A percentile compares a stretch with the other conserved stretches of the same genome.
These are phyloP conservation scores for Talaromyces sp. DNA, from an alignment of 2,329 filamentous ascomycete genomes.

Conservation along the genomic window DNA sequence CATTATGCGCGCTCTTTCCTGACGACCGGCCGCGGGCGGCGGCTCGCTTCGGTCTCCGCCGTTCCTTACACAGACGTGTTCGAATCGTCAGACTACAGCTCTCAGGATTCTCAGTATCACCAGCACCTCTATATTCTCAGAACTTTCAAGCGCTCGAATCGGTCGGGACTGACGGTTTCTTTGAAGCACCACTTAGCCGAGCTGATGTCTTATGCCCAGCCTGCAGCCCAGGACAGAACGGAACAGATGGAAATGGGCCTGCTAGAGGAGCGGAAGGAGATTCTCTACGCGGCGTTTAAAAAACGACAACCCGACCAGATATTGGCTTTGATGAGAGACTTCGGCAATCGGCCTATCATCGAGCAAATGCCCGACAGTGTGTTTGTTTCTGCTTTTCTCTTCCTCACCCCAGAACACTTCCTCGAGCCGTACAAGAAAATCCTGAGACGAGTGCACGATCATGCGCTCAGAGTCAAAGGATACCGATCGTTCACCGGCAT, in stretches of 20 bases:
- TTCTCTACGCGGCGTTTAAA: neutral
- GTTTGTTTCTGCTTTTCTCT: constrained; percentile 60
- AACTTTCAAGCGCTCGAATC: neutral
- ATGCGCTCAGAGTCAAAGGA: constrained; percentile 39
- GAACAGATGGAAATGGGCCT: neutral
- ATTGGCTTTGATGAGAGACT: constrained; percentile 30
- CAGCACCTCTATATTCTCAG: neutral
- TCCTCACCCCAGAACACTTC: constrained; percentile 55
- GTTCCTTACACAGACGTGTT: neutral
- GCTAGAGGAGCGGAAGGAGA: neutral
- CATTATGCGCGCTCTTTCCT: neutral
- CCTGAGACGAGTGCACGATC: constrained; percentile 47
- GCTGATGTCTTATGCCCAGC: neutral
- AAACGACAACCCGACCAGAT: constrained; percentile 35
- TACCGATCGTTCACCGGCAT: constrained; percentile 28
- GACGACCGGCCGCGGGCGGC: neutral
- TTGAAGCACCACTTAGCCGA: neutral
- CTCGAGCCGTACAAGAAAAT: constrained; percentile 44
- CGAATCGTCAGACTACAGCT: neutral
- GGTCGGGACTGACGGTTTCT: neutral
- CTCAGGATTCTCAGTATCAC: neutral
- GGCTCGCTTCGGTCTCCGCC: neutral
- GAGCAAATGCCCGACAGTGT: constrained; percentile 47
- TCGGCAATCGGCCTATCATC: constrained; percentile 24
- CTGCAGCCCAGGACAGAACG: neutral